Conservation (phyloP, 1,139 yeast genomes). For the Pichia sp. region DNA sequence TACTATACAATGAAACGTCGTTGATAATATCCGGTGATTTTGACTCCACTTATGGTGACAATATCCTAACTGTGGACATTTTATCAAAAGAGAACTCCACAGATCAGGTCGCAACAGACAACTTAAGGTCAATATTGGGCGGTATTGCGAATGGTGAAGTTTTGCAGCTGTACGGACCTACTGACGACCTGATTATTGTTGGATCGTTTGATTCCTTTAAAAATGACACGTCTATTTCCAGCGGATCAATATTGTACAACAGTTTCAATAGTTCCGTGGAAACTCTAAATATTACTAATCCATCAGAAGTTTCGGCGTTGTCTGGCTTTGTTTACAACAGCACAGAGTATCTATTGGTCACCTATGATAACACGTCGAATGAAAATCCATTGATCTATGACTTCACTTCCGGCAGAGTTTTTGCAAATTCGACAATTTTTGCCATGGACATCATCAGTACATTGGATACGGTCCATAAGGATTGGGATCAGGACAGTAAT, state of each 20-base stretch:
- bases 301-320: conserved; percentile 24
- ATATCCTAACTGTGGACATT: conserved; percentile 26
- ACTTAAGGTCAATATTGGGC: conserved; percentile 22
- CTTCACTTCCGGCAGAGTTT: conserved; percentile 29
- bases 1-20: conserved; percentile 26
- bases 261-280: conserved; percentile 5
- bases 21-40: conserved; percentile 45
- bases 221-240: conserved; percentile 5
- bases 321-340: conserved; percentile 28
- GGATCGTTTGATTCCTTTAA: conserved; percentile 31
- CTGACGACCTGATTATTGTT: conserved; percentile 26
- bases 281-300: conserved; percentile 35
- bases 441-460: conserved; percentile 30
- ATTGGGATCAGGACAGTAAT: conserved; percentile 7
- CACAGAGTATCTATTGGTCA: conserved; percentile 30
- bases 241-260: conserved; percentile 5
- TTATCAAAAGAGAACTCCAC: conserved; percentile 4
- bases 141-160: conserved; percentile 36
- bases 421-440: conserved; percentile 15
- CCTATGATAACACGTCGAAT: conserved; percentile 24
- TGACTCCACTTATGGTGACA: conserved; percentile 29
- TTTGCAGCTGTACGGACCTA: conserved; percentile 10
- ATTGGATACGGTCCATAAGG: conserved; percentile 8
- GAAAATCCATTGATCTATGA: conserved; percentile 31
- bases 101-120: conserved; percentile 9